Conservation (phyloP, 179 eudicot genomes). For the Actinidia arguta region DNA sequence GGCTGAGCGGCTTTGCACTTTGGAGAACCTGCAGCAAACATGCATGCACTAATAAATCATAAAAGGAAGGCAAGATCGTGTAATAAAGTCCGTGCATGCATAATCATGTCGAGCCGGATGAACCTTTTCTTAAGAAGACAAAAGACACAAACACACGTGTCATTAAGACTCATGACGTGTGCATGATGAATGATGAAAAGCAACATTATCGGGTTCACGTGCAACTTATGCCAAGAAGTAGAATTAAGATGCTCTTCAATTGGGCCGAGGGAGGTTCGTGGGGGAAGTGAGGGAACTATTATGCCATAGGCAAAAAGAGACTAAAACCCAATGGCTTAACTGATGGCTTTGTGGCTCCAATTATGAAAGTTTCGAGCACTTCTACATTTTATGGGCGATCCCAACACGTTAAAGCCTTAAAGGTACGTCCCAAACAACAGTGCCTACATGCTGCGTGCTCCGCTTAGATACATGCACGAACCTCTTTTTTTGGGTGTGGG, state of each 20-base stretch:
- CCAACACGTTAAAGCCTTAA: not conserved
- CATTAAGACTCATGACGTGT: too few relatives aligned
- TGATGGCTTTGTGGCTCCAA: not conserved
- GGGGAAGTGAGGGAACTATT: not conserved
- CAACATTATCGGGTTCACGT: not conserved
- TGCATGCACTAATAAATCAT: not conserved
- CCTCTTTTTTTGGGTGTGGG: not conserved
- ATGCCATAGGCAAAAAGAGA: not conserved
- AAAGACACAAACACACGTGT: not conserved
- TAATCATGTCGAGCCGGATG: not conserved
- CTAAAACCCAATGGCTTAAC: not conserved
- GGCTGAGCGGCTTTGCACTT: conserved; percentile 58
- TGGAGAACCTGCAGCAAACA: conserved; percentile 51
- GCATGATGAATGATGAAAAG: not conserved
- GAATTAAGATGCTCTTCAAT: not conserved
- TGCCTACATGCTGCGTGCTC: not conserved
- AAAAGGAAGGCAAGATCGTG: not conserved
- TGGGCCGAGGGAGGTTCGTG: not conserved
- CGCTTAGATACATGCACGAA: not conserved
- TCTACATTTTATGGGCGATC: not conserved
- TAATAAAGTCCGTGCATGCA: not conserved
- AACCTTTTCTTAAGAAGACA: not conserved
- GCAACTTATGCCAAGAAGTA: not conserved
- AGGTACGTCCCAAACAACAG: too few relatives aligned
- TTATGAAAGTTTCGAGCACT: not conserved